These are phyloP conservation scores for Talaromyces islandicus DNA, from an alignment of 2,329 filamentous ascomycete genomes.

Conservation along the genomic window DNA sequence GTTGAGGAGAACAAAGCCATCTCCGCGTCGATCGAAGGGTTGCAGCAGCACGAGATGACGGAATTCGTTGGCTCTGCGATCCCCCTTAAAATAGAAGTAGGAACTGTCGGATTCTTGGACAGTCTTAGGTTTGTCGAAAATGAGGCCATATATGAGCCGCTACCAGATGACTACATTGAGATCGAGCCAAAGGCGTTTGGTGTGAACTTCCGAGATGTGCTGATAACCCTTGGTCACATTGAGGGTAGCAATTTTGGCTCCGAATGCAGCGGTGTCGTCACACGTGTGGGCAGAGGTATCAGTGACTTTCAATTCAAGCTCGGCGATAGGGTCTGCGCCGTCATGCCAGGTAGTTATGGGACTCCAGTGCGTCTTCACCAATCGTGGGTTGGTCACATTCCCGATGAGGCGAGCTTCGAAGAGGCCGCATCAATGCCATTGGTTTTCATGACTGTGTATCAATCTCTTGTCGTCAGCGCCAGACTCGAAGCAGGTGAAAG, in stretches of 20 bases:
- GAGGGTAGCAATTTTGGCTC: background rate
- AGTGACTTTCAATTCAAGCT: background rate
- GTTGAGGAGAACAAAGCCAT: background rate
- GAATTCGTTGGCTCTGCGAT: background rate
- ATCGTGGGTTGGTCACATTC: background rate
- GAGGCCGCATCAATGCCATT: constrained; percentile 35
- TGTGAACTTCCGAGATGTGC: constrained; percentile 1
- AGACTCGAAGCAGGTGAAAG: constrained; percentile 14
- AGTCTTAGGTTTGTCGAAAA: background rate
- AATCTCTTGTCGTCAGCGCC: constrained; percentile 11
- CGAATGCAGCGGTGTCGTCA: constrained; percentile 6
- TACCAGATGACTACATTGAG: background rate
- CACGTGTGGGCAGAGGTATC: background rate
- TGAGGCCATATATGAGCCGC: background rate
- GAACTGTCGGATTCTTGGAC: background rate
- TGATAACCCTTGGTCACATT: background rate
- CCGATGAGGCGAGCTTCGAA: constrained; percentile 5
- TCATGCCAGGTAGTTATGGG: background rate
- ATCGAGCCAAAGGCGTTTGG: constrained; percentile 1
- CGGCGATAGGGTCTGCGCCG: background rate
- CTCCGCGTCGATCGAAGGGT: background rate
- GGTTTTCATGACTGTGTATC: constrained; percentile 20
- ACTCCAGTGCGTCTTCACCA: background rate
- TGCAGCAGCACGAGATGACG: background rate
- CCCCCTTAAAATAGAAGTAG: background rate